A percentile compares a stretch with the other conserved stretches of the same genome.
phyloP scores from a whole-genome alignment of 345 rosid species.

The Salix koriyanagi region DNA sequence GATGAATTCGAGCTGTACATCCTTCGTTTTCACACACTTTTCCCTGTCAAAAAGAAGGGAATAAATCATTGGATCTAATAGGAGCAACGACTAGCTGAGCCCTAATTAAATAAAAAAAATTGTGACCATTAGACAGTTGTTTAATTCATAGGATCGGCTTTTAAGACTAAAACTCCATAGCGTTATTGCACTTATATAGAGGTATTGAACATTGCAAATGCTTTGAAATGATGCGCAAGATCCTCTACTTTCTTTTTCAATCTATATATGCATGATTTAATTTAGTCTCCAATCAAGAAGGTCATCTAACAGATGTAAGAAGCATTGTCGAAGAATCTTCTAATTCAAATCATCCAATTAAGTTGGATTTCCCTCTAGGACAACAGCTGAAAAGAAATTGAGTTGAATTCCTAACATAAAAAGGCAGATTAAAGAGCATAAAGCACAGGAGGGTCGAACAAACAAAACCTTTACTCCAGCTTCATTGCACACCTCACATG shows the following conservation, averaged over 20 bases:
- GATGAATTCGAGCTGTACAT: slow-evolving; percentile 65
- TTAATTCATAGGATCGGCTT: background rate
- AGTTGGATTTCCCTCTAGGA: background rate
- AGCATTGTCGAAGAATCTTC: background rate
- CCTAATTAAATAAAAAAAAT: background rate
- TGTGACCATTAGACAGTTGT: background rate
- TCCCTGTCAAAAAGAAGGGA: slow-evolving; percentile 44
- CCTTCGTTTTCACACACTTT: slow-evolving; percentile 59
- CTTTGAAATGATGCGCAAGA: background rate
- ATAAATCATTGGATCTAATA: slow-evolving; percentile 1
- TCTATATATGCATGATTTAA: background rate
- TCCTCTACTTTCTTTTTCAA: background rate
- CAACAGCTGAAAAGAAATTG: background rate
- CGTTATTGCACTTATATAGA: background rate
- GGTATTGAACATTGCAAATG: background rate
- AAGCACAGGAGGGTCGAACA: background rate
- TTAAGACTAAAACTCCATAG: background rate
- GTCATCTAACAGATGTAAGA: background rate
- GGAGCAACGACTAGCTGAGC: background rate
- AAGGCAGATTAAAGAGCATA: background rate
- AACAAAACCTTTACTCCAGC: slow-evolving; percentile 73
- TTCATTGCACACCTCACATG: slow-evolving; percentile 89
- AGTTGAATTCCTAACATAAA: background rate
- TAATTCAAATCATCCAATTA: background rate
- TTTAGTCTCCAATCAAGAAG: background rate